Evolutionary conservation across 1,139 yeast species (phyloP), one percentile per base, ranked within the genome.

Genomic region (Candida gigantensis): DNA sequence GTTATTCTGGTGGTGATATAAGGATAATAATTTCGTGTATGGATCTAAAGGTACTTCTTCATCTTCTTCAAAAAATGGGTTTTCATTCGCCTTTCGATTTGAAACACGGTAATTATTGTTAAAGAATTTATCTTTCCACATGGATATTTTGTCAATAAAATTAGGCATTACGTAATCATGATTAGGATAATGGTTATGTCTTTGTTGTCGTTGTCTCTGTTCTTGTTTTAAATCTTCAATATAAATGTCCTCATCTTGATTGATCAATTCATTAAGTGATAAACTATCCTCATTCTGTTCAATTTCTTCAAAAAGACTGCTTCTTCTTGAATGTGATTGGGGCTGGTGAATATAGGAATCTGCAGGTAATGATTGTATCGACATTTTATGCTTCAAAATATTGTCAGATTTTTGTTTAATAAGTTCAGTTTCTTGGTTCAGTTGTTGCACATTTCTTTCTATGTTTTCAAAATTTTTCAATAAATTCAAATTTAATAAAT

Each of bases 381-480:
- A 65, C 39, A 58, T 40, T 41, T 67, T 69, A 28, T 66, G 59
- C 32, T 51, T 57, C 28, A 68, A 45, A n/a, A 65, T 58, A 35
- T 53, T 58, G 12, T 57, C 51, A 16, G 69, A 57, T 39, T 65
- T 65, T 31, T 54, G 56, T 39, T 58, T 57, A 24, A 65, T 53
- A 6, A 68, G 47, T 11, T 50, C 44, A 28, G 55, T 50, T 33
- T 69, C 74, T 24, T 58, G 45, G 29, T 50, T 51, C 35, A 55
- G 32, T 36, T 65, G 71, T 27, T 56, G 57, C 37, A 59, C 57
- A 37, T 58, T 58, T 27, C 51, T 51, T 21, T 60, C 65, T 15
- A 64, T 53, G 45, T 57, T 57, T 44, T 71, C 77, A 47, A 62
- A 65, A 37, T 60, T 65, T 44, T 70, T 70, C 37, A 68, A 53